Percentiles rank a stretch among this genome's conserved stretches.
Evolutionary conservation across 1,139 yeast species (phyloP).

Genomic region (Hanseniaspora sp.): DNA sequence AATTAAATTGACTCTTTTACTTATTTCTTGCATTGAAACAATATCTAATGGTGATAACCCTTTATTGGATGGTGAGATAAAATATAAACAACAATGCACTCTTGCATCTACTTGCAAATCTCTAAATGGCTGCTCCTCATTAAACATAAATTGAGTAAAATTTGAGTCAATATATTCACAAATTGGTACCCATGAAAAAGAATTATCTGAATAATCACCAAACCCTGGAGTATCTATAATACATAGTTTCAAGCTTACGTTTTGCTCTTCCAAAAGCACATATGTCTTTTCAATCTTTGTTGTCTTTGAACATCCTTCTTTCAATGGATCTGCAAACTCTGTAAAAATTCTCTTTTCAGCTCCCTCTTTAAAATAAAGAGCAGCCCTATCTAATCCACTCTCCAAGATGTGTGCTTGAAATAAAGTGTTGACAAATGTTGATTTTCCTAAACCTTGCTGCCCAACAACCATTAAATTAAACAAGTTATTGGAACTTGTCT

Average conservation of each 20-base stretch:
- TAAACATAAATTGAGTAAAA: constrained; percentile 46
- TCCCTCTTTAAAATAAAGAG: constrained; percentile 15
- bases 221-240: constrained; percentile 68
- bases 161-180: constrained; percentile 52
- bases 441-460: constrained; percentile 43
- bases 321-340: neutral
- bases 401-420: constrained; percentile 32
- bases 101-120: constrained; percentile 41
- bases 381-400: constrained; percentile 16
- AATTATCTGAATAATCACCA: constrained; percentile 59
- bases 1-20: constrained; percentile 55
- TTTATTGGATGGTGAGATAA: constrained; percentile 47
- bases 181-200: constrained; percentile 48
- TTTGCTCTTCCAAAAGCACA: constrained; percentile 41
- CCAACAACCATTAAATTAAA: constrained; percentile 53
- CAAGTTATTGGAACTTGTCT: constrained; percentile 6
- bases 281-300: constrained; percentile 33
- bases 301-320: constrained; percentile 26
- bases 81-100: constrained; percentile 68
- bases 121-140: constrained; percentile 65
- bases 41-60: constrained; percentile 52
- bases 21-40: constrained; percentile 54
- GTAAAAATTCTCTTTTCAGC: constrained; percentile 1
- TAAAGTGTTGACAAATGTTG: constrained; percentile 50
- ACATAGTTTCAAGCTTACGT: constrained; percentile 41